A percentile compares a stretch with the other conserved stretches of the same genome.
phyloP scores from a whole-genome alignment of 768 basidiomycete genomes.

The Strobilomyces confusus region DNA sequence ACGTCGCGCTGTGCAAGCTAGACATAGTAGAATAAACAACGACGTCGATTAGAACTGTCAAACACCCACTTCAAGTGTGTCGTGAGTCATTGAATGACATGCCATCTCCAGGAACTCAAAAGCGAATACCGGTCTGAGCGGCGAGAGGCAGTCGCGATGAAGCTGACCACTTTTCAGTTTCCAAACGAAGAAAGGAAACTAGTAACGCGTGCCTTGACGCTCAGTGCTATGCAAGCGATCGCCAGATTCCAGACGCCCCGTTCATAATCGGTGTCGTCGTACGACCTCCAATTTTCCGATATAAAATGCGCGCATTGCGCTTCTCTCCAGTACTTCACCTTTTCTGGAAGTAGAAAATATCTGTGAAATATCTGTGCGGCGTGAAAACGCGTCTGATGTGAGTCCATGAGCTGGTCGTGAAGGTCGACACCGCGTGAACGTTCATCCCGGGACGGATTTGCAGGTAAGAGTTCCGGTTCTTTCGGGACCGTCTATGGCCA shows the following conservation, averaged over 20 bases:
- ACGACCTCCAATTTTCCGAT: not conserved
- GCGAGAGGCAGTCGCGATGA: conserved; percentile 59
- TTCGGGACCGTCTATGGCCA: conserved; percentile 9
- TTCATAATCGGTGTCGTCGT: conserved; percentile 8
- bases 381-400: conserved; percentile 61
- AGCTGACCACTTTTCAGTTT: conserved; percentile 35
- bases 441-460: not conserved
- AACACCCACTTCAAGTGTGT: conserved; percentile 50
- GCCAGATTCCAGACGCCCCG: conserved; percentile 55
- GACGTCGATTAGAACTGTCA: not conserved
- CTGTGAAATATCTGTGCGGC: conserved; percentile 58
- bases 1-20: conserved; percentile 58
- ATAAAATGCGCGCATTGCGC: not conserved
- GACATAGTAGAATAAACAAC: not conserved
- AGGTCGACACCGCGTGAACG: conserved; percentile 25
- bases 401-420: conserved; percentile 50
- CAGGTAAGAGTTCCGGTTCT: not conserved
- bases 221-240: conserved; percentile 54
- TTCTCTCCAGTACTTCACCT: conserved; percentile 13
- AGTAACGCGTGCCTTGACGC: conserved; percentile 48
- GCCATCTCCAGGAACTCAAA: conserved; percentile 49
- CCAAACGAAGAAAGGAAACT: not conserved
- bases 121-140: conserved; percentile 50
- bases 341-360: conserved; percentile 43
- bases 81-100: conserved; percentile 41